Percentiles rank a stretch among this genome's conserved stretches.
phyloP scores from a whole-genome alignment of 441 rosid genomes.

The Arabidopsis lyrata region DNA sequence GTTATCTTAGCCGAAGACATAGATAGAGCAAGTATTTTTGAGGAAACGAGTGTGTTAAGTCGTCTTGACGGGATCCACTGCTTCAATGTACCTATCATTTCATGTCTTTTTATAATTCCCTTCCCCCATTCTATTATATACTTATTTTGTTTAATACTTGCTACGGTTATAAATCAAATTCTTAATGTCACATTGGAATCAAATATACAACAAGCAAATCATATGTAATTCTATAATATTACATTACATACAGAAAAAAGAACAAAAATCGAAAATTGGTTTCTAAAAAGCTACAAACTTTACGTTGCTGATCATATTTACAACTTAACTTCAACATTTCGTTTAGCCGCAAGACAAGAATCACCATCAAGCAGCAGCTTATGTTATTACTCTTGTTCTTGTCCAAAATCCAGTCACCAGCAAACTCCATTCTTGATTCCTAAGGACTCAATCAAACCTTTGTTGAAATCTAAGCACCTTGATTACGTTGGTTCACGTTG shows the following conservation, averaged over 20 bases:
- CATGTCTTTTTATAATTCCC: no score
- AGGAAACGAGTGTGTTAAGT: no score
- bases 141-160: no score
- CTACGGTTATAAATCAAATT: not conserved
- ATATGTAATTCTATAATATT: constrained; percentile 13
- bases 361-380: constrained; percentile 5
- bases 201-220: constrained; percentile 17
- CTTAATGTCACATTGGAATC: not conserved
- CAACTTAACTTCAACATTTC: constrained; percentile 24
- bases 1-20: no score
- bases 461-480: constrained; percentile 11
- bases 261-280: constrained; percentile 11
- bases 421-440: constrained; percentile 11
- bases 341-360: constrained; percentile 7
- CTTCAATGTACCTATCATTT: no score
- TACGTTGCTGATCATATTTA: constrained; percentile 38
- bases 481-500: constrained; percentile 59
- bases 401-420: constrained; percentile 19
- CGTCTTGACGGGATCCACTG: no score
- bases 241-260: not conserved
- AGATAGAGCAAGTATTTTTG: no score
- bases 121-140: no score
- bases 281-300: constrained; percentile 30
- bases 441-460: constrained; percentile 18
- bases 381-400: constrained; percentile 28